A percentile compares a stretch with the other conserved stretches of the same genome.
These are phyloP conservation scores for Nannizziopsis arthrosporioides DNA, from an alignment of 2,329 filamentous ascomycete species.

Conservation along the genomic window DNA sequence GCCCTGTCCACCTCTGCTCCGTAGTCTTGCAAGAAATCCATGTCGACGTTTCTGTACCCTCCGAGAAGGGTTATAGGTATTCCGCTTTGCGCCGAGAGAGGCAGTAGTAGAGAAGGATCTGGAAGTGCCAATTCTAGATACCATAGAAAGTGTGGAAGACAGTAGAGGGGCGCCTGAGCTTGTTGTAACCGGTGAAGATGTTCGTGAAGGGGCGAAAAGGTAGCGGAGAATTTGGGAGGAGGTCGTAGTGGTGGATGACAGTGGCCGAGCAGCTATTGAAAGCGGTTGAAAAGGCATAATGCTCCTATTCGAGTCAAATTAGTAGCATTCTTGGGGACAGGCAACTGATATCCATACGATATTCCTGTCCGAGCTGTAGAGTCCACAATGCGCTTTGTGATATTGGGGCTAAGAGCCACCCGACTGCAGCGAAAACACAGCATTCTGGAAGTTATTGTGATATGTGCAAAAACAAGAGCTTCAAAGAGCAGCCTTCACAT, in stretches of 20 bases:
- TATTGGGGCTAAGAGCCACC: neutral
- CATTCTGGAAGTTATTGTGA: neutral
- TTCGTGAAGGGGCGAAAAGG: conserved; percentile 3
- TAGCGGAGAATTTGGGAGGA: conserved; percentile 19
- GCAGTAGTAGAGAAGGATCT: conserved; percentile 37
- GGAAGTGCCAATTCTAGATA: conserved; percentile 20
- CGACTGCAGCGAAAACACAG: conserved; percentile 3
- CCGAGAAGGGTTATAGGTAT: conserved; percentile 50
- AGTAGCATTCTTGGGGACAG: neutral
- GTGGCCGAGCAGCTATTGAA: neutral
- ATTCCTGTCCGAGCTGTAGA: neutral
- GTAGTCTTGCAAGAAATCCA: conserved; percentile 46
- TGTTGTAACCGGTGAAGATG: conserved; percentile 15
- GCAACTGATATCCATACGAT: neutral
- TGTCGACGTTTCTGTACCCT: conserved; percentile 50
- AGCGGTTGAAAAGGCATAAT: neutral
- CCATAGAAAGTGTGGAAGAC: neutral
- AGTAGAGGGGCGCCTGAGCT: neutral
- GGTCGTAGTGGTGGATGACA: conserved; percentile 29
- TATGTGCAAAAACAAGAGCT: no score
- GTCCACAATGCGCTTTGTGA: neutral
- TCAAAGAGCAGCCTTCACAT: no score
- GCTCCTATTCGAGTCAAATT: neutral
- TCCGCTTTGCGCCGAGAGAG: conserved; percentile 34
- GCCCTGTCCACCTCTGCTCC: conserved; percentile 43